phyloP scores from a whole-genome alignment of 345 rosid genomes.

The Conringia planisiliqua region DNA sequence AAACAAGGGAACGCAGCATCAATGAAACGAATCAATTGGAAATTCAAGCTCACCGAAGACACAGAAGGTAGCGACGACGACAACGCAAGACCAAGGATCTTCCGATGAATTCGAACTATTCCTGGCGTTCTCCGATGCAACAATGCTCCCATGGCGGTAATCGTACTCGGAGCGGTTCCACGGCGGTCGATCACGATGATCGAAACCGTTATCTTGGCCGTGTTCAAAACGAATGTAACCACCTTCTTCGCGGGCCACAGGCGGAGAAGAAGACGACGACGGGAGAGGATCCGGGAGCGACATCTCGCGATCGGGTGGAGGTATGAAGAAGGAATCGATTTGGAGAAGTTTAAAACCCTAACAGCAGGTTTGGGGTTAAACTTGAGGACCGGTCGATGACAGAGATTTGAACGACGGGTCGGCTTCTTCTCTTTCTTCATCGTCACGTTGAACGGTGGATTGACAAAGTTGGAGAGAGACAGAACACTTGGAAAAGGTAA shows the following conservation, averaged over 20 bases:
- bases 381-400: conserved; percentile 1
- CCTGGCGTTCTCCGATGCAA: conserved; percentile 32
- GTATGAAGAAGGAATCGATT: neutral
- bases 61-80: conserved; percentile 84
- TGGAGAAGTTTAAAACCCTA: conserved; percentile 30
- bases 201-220: conserved; percentile 31
- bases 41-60: conserved; percentile 58
- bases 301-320: conserved; percentile 30
- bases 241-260: conserved; percentile 44
- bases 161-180: conserved; percentile 46
- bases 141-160: conserved; percentile 46
- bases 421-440: conserved; percentile 36
- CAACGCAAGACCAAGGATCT: conserved; percentile 85
- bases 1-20: neutral
- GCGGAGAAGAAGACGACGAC: conserved; percentile 35
- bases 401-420: conserved; percentile 34
- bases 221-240: conserved; percentile 38
- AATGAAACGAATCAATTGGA: neutral
- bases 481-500: conserved; percentile 24
- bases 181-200: conserved; percentile 31
- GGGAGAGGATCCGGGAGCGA: conserved; percentile 47
- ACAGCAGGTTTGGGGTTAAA: conserved; percentile 18
- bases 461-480: conserved; percentile 16
- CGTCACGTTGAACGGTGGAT: conserved; percentile 38
- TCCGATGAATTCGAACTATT: conserved; percentile 37